Conservation (phyloP, 768 basidiomycete species). For the Leccinum sublutescens region DNA sequence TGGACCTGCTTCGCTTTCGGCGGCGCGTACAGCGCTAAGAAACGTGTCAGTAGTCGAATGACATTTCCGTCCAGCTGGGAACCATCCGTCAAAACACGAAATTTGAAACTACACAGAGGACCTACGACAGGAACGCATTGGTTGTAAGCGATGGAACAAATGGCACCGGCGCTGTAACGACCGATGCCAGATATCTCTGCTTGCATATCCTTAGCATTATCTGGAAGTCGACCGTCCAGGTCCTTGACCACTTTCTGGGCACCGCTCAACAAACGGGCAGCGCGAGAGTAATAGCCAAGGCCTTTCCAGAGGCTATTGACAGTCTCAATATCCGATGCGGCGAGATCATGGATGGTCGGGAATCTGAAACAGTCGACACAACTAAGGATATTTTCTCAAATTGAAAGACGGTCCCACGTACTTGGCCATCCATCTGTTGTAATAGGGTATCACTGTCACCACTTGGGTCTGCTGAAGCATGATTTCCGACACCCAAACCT, state of each 20-base stretch:
- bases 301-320: conserved; percentile 93
- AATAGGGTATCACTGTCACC: conserved; percentile 90
- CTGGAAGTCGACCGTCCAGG: conserved; percentile 68
- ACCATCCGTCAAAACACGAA: background rate
- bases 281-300: conserved; percentile 87
- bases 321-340: conserved; percentile 70
- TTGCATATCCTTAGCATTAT: conserved; percentile 79
- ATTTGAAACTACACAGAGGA: conserved; percentile 9
- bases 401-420: conserved; percentile 33
- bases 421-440: conserved; percentile 83
- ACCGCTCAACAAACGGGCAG: conserved; percentile 77
- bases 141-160: conserved; percentile 87
- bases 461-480: conserved; percentile 99
- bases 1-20: conserved; percentile 78
- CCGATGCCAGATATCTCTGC: conserved; percentile 84
- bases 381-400: background rate
- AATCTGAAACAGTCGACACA: conserved; percentile 48
- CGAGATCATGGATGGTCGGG: conserved; percentile 76
- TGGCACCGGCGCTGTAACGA: conserved; percentile 83
- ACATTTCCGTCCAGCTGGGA: conserved; percentile 87
- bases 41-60: conserved; percentile 76
- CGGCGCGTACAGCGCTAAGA: conserved; percentile 78
- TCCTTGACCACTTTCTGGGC: conserved; percentile 74
- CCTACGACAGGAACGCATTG: conserved; percentile 81
- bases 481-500: conserved; percentile 91